phyloP scores from a whole-genome alignment of 2,329 filamentous ascomycete genomes.

The Onygena corvina region DNA sequence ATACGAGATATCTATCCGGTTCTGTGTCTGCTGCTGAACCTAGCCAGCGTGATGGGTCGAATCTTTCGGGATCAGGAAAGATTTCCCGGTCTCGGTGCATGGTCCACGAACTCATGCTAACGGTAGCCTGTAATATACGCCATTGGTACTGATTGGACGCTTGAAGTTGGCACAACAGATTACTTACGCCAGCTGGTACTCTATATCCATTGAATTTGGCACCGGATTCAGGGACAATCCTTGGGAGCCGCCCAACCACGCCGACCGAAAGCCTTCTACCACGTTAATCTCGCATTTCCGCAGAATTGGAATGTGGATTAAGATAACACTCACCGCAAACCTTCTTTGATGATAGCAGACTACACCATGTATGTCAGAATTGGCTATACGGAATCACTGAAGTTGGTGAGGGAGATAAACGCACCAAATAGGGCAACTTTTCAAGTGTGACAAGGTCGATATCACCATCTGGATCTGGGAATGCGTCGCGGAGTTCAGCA shows the following conservation, averaged over 20 bases:
- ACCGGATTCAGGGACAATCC: constrained; percentile 24
- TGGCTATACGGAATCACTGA: constrained; percentile 4
- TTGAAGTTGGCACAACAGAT: background rate
- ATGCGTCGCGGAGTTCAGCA: constrained; percentile 17
- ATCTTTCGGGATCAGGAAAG: constrained; percentile 12
- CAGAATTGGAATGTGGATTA: background rate
- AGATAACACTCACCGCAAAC: constrained; percentile 23
- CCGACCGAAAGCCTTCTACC: constrained; percentile 23
- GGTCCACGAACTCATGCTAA: constrained; percentile 11
- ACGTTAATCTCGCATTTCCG: background rate
- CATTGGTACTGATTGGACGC: background rate
- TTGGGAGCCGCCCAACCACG: constrained; percentile 24
- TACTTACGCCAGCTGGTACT: constrained; percentile 23
- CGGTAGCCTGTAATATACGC: constrained; percentile 5
- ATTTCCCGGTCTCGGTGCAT: constrained; percentile 12
- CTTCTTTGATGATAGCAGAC: constrained; percentile 29
- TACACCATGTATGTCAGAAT: constrained; percentile 9
- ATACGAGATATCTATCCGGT: constrained; percentile 22
- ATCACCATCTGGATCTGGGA: constrained; percentile 17
- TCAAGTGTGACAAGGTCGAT: constrained; percentile 19
- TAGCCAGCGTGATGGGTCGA: constrained; percentile 13
- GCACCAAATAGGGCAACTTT: constrained; percentile 7
- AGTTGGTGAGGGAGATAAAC: constrained; percentile 1
- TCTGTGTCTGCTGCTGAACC: constrained; percentile 9
- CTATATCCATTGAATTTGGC: constrained; percentile 24